Base-by-base conservation (phyloP, 345 rosid genomes). In the Sonneratia alba region DNA sequence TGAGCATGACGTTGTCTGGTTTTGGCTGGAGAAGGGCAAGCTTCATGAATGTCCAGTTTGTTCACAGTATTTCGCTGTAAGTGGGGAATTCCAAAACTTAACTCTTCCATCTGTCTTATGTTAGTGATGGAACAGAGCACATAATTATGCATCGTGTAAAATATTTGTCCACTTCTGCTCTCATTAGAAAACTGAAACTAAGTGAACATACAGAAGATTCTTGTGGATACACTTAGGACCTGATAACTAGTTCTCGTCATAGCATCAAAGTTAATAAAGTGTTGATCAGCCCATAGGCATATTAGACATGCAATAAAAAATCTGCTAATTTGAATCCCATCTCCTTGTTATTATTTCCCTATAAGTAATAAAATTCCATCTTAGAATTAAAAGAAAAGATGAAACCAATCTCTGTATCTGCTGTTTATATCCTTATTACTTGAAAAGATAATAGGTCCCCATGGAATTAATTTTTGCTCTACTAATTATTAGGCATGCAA, bases 1-100 rank as follows among this genome's bases (percentile, higher is more conserved):
- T 68, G 97, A 91, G 76, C 99, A 96, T 68, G 98, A 96, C 67
- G 95, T 92, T 68, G 96, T 96, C 36, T 92, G 98, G 98, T 96
- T 96, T 85, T 91, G 98, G 99, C 87, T 96, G 83, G 86, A 88
- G 85, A 92, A 92, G 82, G 98, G 88, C 83, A 85, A 86, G 82
- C 85, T 90, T 19, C 79, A 82, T 75, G 96, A 92, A 75, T 96
- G 99, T 76, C 93, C 98, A 0, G 97, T 89, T 68, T 96, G 98
- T 81, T 47, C 91, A 7, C 99, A 96, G 80, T 82, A 87, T 80
- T 96, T 96, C 78, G 87, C 82, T 94, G 98, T 96, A 79, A 86
- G 89, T 42, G 32, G 19, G 11, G 2, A 61, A 9, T 38, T 48
- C 24, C 34, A 19, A 24, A 62, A 53, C 7, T 6, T 53, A 53